Evolutionary conservation across 306 rosid species (phyloP).

Genomic region (Mimosa bimucronata): DNA sequence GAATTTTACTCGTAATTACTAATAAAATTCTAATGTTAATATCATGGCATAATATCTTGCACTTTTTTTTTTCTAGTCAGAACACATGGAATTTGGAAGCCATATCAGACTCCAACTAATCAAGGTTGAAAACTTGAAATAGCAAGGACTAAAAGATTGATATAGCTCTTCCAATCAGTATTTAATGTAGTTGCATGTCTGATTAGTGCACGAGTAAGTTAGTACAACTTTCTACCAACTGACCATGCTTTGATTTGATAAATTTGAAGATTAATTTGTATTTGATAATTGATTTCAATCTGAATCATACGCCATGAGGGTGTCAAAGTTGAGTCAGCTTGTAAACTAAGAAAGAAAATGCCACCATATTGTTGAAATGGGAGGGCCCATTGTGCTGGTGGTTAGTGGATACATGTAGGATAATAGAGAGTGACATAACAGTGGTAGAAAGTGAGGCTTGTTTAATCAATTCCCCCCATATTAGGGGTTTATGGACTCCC

Average conservation of each 20-base stretch:
- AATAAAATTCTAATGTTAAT: background rate
- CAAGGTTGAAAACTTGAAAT: too few relatives aligned
- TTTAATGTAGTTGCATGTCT: too few relatives aligned
- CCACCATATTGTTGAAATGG: constrained; percentile 42
- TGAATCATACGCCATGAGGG: background rate
- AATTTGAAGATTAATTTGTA: background rate
- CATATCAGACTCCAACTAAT: background rate
- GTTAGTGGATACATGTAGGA: constrained; percentile 54
- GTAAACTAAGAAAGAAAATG: constrained; percentile 7
- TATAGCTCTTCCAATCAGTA: too few relatives aligned
- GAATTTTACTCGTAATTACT: background rate
- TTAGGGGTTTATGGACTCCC: constrained; percentile 53
- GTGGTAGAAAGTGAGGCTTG: constrained; percentile 40
- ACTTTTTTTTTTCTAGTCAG: background rate
- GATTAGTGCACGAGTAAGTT: background rate
- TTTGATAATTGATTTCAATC: background rate
- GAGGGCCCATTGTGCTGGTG: constrained; percentile 62
- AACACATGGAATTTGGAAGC: background rate
- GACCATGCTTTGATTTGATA: background rate
- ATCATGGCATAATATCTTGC: background rate
- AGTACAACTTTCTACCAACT: background rate
- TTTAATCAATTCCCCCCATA: constrained; percentile 37
- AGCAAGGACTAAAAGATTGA: too few relatives aligned
- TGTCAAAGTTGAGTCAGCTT: constrained; percentile 18
- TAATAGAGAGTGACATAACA: constrained; percentile 49